Evolutionary conservation across 305 asterid genomes (phyloP), one percentile per base, ranked within the genome.

Genomic region (Fraxinus velutina): DNA sequence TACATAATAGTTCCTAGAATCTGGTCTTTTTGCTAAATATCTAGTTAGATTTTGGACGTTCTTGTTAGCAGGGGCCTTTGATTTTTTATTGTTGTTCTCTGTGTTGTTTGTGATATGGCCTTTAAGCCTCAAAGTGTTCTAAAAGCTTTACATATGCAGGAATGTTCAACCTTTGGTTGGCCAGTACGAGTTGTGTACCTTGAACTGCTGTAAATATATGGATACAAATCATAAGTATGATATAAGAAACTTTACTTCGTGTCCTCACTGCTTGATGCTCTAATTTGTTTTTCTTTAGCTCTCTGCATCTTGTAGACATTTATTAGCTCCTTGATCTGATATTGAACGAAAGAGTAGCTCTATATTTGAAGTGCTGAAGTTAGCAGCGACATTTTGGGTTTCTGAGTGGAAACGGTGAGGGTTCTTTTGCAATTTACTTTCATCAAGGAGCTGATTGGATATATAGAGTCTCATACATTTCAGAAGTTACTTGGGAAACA

Each of bases 131-230:
- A 57, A 71, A 73, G 77, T 77, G 73, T 76, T 55, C 33, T 79
- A 79, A 5, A 68, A n/a, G 19, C 77, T 75, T 68, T 47, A 60
- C 77, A 57, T 66, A 79, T 62, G 83, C 22, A 76, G 79, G 78
- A 81, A 68, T 75, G 73, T 80, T 78, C 82, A 57, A 81, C 86
- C 85, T 85, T 77, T 79, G 79, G 88, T 77, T 84, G 86, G 71
- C 36, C 79, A 73, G n/a, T 80, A 73, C 68, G 81, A 76, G 55
- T 73, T 9, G 30, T 78, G 85, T 83, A 50, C 21, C 75, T 52
- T 85, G 80, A 85, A 30, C 42, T 70, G 86, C 36, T 89, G 90
- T 92, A 89, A 88, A 86, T 88, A 81, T 77, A 82, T 81, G 85
- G 83, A 85, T 81, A 30, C 39, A 29, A 30, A 70, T 70, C 75